Percentiles rank a stretch among this genome's conserved stretches.
Conservation (phyloP, 345 rosid species). For the Erucastrum elatum region DNA sequence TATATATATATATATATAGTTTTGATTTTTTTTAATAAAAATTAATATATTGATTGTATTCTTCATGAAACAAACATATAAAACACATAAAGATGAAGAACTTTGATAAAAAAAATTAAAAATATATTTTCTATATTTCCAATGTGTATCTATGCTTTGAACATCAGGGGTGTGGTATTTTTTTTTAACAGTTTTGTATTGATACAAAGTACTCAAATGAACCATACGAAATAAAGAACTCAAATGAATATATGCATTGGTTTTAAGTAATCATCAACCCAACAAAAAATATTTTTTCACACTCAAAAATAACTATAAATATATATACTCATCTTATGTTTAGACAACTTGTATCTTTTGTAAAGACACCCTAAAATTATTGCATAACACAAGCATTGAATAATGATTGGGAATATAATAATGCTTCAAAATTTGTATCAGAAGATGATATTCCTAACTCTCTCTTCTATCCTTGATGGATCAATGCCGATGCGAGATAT, state of each 20-base stretch:
- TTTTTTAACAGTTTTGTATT: neutral
- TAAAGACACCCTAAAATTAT: neutral
- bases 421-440: neutral
- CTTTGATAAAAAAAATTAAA: too few relatives aligned
- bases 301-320: neutral
- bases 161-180: neutral
- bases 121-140: too few relatives aligned
- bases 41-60: too few relatives aligned
- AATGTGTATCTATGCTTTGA: neutral
- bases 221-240: neutral
- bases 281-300: neutral
- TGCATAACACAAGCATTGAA: neutral
- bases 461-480: neutral
- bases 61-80: too few relatives aligned
- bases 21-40: too few relatives aligned
- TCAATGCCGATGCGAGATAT: neutral
- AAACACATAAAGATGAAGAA: too few relatives aligned
- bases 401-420: neutral
- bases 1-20: too few relatives aligned
- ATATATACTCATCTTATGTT: neutral
- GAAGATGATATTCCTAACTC: neutral
- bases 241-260: neutral
- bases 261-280: neutral
- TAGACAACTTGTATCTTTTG: neutral
- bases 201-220: too few relatives aligned